phyloP scores from a whole-genome alignment of 73 alveolate species.

The Strombidium stylifer region DNA sequence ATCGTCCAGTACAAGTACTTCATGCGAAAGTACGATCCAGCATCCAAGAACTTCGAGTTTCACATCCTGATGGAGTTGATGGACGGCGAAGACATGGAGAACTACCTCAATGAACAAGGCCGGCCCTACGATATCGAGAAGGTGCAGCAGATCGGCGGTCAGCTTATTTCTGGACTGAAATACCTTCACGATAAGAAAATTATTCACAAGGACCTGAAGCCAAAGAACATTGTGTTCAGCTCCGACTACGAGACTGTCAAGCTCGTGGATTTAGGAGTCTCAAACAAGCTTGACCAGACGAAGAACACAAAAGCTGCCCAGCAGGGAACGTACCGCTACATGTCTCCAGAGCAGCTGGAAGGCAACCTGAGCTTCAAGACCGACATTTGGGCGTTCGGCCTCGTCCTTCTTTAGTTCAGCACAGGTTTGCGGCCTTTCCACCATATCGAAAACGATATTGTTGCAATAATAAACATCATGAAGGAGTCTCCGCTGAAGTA shows the following conservation, averaged over 20 bases:
- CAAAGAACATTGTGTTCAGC: slow-evolving; percentile 13
- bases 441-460: background rate
- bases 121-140: background rate
- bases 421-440: slow-evolving; percentile 12
- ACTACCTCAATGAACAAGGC: background rate
- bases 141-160: background rate
- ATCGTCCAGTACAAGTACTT: slow-evolving; percentile 10
- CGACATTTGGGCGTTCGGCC: slow-evolving; percentile 36
- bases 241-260: background rate
- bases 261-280: slow-evolving; percentile 32
- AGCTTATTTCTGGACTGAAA: slow-evolving; percentile 1
- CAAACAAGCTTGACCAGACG: slow-evolving; percentile 6
- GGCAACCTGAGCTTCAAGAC: background rate
- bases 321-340: slow-evolving; percentile 17
- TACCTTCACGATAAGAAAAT: slow-evolving; percentile 14
- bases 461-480: background rate
- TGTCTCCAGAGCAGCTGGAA: slow-evolving; percentile 36
- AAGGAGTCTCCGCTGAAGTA: too few species aligned
- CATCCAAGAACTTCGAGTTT: background rate
- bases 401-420: background rate
- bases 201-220: slow-evolving; percentile 27
- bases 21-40: background rate
- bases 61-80: slow-evolving; percentile 11
- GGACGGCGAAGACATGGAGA: slow-evolving; percentile 20
- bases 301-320: background rate